phyloP scores from a whole-genome alignment of 2,329 filamentous ascomycete species.

The Simplicillium aogashimaense region DNA sequence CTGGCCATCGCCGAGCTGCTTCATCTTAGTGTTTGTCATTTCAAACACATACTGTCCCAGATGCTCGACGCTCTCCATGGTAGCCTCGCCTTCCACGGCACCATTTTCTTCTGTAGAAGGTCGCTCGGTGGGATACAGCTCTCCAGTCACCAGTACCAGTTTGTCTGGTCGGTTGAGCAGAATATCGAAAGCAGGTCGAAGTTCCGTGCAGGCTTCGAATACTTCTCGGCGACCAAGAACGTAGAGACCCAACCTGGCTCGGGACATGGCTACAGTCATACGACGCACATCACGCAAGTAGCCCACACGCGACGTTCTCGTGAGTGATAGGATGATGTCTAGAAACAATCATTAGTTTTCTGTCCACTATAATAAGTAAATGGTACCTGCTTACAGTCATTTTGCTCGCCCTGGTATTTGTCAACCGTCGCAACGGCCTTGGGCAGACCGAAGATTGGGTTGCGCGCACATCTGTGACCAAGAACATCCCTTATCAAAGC shows the following conservation, averaged over 20 bases:
- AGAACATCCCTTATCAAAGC: constrained; percentile 85
- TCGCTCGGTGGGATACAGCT: constrained; percentile 69
- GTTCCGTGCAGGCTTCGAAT: constrained; percentile 81
- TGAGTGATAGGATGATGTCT: constrained; percentile 92
- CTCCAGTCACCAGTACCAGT: constrained; percentile 70
- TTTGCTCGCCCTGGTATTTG: constrained; percentile 98
- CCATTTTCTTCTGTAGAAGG: constrained; percentile 28
- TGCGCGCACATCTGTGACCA: constrained; percentile 70
- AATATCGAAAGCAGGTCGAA: constrained; percentile 75
- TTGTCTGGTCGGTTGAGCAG: constrained; percentile 72
- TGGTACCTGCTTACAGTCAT: constrained; percentile 80
- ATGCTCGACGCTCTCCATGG: constrained; percentile 90
- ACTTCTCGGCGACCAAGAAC: constrained; percentile 80
- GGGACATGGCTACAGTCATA: constrained; percentile 87
- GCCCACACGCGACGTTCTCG: constrained; percentile 77
- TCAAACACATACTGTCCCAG: constrained; percentile 92
- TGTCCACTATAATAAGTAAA: background rate
- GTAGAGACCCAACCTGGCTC: constrained; percentile 84
- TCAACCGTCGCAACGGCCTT: constrained; percentile 90
- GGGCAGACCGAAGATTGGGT: constrained; percentile 78
- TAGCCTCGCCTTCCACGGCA: constrained; percentile 44
- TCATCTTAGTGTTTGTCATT: constrained; percentile 65
- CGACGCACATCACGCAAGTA: constrained; percentile 91
- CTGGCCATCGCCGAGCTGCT: constrained; percentile 32
- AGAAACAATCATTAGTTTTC: constrained; percentile 11